phyloP scores from a whole-genome alignment of 345 rosid species.

The Eucalyptus caleyi region DNA sequence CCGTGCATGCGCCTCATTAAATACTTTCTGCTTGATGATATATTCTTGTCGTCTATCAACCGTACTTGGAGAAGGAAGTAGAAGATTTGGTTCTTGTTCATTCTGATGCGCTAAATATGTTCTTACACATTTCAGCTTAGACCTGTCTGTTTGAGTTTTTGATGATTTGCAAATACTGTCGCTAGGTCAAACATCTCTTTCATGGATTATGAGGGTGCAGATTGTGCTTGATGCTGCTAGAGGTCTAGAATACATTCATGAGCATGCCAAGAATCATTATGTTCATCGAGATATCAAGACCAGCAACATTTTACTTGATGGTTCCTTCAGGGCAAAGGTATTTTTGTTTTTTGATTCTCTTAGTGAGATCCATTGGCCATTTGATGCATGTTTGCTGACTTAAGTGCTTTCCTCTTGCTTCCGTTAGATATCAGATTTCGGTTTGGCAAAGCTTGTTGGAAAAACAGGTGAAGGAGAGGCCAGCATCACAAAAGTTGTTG shows the following conservation, averaged over 20 bases:
- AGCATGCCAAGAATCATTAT: conserved; percentile 88
- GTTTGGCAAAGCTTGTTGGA: conserved; percentile 85
- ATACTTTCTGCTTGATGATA: background rate
- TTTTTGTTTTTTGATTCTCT: background rate
- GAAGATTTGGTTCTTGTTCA: background rate
- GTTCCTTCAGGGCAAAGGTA: conserved; percentile 86
- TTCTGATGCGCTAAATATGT: background rate
- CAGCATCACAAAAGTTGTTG: conserved; percentile 85
- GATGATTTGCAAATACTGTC: background rate
- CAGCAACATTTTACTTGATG: conserved; percentile 83
- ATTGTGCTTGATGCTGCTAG: conserved; percentile 90
- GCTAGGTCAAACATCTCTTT: conserved; percentile 74
- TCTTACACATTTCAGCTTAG: background rate
- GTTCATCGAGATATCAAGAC: conserved; percentile 97
- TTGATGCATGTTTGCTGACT: background rate
- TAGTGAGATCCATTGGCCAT: background rate
- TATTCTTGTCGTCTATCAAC: background rate
- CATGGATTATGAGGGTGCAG: conserved; percentile 90
- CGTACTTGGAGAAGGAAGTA: background rate
- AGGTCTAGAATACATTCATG: conserved; percentile 95
- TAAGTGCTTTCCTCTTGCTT: background rate
- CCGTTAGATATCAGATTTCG: conserved; percentile 85
- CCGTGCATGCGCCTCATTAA: background rate
- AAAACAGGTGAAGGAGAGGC: conserved; percentile 72
- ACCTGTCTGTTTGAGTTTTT: background rate